Conservation (phyloP, 2,329 filamentous ascomycete species). For the Verticillium alfalfae region DNA sequence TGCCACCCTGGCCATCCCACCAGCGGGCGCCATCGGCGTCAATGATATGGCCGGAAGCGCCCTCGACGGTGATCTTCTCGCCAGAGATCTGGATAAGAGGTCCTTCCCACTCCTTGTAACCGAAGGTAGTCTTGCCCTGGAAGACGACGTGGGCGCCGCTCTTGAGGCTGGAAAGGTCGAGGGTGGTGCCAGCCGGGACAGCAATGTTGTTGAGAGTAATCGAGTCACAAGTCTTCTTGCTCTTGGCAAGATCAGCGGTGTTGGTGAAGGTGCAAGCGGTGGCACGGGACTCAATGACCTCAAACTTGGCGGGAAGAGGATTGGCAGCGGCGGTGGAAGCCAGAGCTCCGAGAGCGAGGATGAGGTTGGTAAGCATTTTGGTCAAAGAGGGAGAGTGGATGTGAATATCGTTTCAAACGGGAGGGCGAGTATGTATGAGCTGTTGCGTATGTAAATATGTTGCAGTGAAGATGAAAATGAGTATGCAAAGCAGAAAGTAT, state of each 20-base stretch:
- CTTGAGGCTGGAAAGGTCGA: conserved; percentile 50
- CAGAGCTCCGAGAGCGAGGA: conserved; percentile 17
- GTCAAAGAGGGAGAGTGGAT: not conserved
- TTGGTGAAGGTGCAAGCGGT: conserved; percentile 48
- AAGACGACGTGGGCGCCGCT: conserved; percentile 49
- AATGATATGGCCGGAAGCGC: conserved; percentile 44
- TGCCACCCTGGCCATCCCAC: conserved; percentile 58
- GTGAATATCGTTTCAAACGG: not conserved
- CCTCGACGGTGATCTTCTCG: conserved; percentile 45
- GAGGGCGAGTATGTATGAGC: not conserved
- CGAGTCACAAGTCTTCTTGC: conserved; percentile 46
- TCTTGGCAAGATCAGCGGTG: conserved; percentile 37
- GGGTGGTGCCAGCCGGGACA: conserved; percentile 52
- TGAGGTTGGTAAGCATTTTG: conserved; percentile 1
- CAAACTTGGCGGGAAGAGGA: conserved; percentile 5
- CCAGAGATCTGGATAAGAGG: conserved; percentile 59
- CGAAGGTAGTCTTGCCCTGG: conserved; percentile 60
- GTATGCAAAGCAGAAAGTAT: not conserved
- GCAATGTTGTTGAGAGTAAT: conserved; percentile 47
- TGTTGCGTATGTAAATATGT: not conserved
- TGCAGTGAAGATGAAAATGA: not conserved
- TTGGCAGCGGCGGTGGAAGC: conserved; percentile 14
- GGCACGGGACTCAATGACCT: conserved; percentile 7
- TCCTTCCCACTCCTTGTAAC: conserved; percentile 60
- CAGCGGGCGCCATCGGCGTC: conserved; percentile 51